Evolutionary conservation across 2,329 filamentous ascomycete genomes (phyloP).

Genomic region (Fusarium odoratissimum): DNA sequence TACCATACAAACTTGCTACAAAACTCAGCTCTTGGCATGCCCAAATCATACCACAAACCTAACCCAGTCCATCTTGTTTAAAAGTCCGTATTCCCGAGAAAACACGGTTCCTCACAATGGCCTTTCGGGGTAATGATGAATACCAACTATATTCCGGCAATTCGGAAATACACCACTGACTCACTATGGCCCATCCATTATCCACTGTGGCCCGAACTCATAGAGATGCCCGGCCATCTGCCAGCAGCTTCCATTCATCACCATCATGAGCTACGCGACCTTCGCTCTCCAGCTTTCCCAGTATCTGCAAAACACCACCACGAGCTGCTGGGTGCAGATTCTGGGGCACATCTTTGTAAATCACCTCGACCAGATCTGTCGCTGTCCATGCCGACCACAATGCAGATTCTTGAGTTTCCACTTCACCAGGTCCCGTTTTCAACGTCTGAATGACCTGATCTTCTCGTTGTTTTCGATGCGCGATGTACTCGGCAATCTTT

Average conservation of each 20-base stretch:
- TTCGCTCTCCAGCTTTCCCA: conserved; percentile 82
- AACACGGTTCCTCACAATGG: not conserved
- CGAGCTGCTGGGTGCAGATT: conserved; percentile 81
- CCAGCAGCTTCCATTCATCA: conserved; percentile 45
- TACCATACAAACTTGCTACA: not conserved
- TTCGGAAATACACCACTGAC: not conserved
- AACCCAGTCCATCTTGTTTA: not conserved
- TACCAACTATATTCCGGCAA: not conserved
- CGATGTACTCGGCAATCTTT: conserved; percentile 85
- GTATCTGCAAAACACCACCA: conserved; percentile 79
- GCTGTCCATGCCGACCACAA: conserved; percentile 66
- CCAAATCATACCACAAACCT: conserved; percentile 3
- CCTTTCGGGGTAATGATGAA: not conserved
- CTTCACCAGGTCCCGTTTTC: conserved; percentile 47
- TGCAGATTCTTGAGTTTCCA: conserved; percentile 41
- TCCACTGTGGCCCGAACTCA: conserved; percentile 15
- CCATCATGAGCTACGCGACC: conserved; percentile 67
- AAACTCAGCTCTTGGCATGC: conserved; percentile 17
- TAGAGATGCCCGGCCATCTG: conserved; percentile 39
- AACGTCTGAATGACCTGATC: conserved; percentile 78
- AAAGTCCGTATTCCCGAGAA: not conserved
- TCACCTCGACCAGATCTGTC: conserved; percentile 86
- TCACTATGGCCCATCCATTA: not conserved
- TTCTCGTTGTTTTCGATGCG: conserved; percentile 83
- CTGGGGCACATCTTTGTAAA: conserved; percentile 84